phyloP scores from a whole-genome alignment of 805 yeast genomes.

The Metschnikowia reukaufii region DNA sequence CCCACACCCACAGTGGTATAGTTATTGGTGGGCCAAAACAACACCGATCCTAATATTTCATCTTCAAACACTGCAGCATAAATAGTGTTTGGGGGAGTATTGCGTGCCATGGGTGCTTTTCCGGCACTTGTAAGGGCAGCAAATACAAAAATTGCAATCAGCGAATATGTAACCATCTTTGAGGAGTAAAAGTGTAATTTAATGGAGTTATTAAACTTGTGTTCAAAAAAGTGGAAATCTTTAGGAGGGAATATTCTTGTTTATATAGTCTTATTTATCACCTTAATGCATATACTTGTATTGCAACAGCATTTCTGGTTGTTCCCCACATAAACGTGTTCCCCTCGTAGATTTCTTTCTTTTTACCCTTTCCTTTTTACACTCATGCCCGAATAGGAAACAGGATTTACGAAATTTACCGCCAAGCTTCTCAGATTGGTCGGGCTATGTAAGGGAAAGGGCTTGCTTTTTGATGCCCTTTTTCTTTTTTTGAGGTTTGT shows the following conservation, averaged over 20 bases:
- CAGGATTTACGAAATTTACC: too few relatives aligned
- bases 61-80: slow-evolving; percentile 27
- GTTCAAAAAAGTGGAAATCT: too few relatives aligned
- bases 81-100: slow-evolving; percentile 29
- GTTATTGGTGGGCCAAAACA: slow-evolving; percentile 32
- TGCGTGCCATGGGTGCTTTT: slow-evolving; percentile 26
- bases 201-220: too few relatives aligned
- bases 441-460: not conserved
- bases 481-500: not conserved
- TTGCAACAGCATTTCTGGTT: too few relatives aligned
- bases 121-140: slow-evolving; percentile 20
- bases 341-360: not conserved
- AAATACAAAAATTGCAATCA: slow-evolving; percentile 8
- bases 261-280: too few relatives aligned
- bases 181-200: too few relatives aligned
- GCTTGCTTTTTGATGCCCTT: not conserved
- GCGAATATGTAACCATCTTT: not conserved
- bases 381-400: too few relatives aligned
- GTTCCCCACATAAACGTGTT: not conserved
- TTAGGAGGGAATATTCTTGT: too few relatives aligned
- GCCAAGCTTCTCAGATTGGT: not conserved
- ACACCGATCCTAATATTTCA: slow-evolving; percentile 29
- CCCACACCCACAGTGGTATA: slow-evolving; percentile 35
- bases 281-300: too few relatives aligned
- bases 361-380: not conserved